Evolutionary conservation across 345 rosid genomes (phyloP), one percentile per base, ranked within the genome.

Genomic region (Pistacia atlantica): DNA sequence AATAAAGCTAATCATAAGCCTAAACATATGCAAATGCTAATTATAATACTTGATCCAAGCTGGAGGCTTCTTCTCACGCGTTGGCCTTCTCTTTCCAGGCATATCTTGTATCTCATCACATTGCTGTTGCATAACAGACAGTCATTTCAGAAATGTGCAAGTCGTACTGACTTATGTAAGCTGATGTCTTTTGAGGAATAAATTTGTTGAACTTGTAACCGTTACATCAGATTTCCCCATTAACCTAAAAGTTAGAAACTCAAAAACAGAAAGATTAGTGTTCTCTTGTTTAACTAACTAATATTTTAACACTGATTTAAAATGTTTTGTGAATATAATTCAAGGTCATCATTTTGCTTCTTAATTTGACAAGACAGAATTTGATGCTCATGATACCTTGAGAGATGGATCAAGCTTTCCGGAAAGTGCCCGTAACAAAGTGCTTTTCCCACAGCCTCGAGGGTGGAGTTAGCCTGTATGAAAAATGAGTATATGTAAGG

Each of bases 171-270:
- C 93, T 88, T 71, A 85, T 80, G 8, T 88, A 90, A 0, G 91
- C 83, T 11, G 91, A 86, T 9, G 90, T 90, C 80, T 85, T 88
- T 81, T 85, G 90, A 62, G 93, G 91, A 74, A 86, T 85, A 82
- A 90, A 90, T 80, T 85, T 89, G 17, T 85, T 79, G 10, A 87
- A 78, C 65, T 78, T 84, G 70, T 78, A 77, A 31, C 91, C 74
- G 9, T 79, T 83, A 60, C 81, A 76, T 1, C 80, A 51, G 16
- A 89, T 72, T 72, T 83, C 85, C 63, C 90, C 89, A 0, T 68
- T 73, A 51, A 77, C 37, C 91, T 48, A 12, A 42, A 64, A 17
- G 9, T 5, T 8, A 52, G 12, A 28, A 65, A 6, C 8, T 49
- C 52, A n/a, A 42, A 4, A 14, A 73, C 54, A 25, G 51, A n/a